Conservation (phyloP, 1,139 yeast species). For the Suhomyces bokatorum region DNA sequence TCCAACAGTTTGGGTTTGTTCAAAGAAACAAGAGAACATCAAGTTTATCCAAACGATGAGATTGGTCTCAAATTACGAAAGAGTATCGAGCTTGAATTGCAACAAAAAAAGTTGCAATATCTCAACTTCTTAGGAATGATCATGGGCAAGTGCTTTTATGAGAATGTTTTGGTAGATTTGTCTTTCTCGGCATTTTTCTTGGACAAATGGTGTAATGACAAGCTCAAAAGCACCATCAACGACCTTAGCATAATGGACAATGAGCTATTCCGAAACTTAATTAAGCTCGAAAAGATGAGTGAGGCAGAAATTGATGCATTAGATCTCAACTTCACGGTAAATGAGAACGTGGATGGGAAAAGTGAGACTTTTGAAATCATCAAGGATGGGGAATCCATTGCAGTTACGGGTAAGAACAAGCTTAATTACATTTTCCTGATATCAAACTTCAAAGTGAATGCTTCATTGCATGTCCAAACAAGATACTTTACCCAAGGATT, state of each 20-base stretch:
- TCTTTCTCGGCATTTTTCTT: conserved; percentile 87
- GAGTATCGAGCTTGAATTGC: conserved; percentile 29
- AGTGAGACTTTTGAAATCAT: conserved; percentile 55
- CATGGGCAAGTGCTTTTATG: conserved; percentile 89
- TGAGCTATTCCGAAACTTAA: conserved; percentile 64
- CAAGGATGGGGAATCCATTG: conserved; percentile 55
- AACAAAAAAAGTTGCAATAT: conserved; percentile 37
- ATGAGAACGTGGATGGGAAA: conserved; percentile 43
- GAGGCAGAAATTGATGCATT: conserved; percentile 58
- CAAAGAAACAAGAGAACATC: conserved; percentile 53
- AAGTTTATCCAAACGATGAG: conserved; percentile 74
- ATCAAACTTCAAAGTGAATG: conserved; percentile 78
- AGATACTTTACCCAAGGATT: conserved; percentile 71
- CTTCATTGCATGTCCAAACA: conserved; percentile 58
- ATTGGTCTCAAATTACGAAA: conserved; percentile 37
- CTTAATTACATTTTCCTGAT: conserved; percentile 75
- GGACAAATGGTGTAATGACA: conserved; percentile 59
- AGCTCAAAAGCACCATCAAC: conserved; percentile 63
- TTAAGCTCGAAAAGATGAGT: conserved; percentile 58
- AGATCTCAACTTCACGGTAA: conserved; percentile 66
- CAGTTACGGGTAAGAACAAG: conserved; percentile 63
- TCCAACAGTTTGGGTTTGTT: conserved; percentile 41
- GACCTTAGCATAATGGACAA: conserved; percentile 74
- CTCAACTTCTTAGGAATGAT: conserved; percentile 73
- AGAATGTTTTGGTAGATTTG: conserved; percentile 76